Conservation (phyloP, 1,284 basidiomycete genomes). For the Porodaedalea pini region DNA sequence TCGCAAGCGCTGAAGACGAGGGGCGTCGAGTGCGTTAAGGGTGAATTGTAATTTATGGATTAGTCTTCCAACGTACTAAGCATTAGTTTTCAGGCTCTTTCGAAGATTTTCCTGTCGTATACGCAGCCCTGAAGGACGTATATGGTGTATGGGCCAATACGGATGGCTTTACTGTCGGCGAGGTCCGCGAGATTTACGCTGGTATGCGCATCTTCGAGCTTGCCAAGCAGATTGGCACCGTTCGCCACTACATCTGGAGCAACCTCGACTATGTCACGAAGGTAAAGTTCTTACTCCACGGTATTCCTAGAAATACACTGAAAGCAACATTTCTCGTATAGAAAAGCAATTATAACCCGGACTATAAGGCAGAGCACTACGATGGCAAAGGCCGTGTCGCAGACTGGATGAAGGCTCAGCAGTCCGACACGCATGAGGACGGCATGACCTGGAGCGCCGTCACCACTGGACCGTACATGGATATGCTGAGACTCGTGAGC, state of each 20-base stretch:
- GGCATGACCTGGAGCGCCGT: slow-evolving; percentile 41
- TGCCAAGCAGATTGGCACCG: slow-evolving; percentile 37
- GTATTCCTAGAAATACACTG: background rate
- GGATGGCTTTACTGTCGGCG: slow-evolving; percentile 45
- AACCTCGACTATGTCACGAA: slow-evolving; percentile 43
- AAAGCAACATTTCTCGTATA: background rate
- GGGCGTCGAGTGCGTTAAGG: slow-evolving; percentile 44
- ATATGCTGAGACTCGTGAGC: slow-evolving; percentile 40
- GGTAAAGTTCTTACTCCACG: slow-evolving; percentile 27
- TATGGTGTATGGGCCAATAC: slow-evolving; percentile 47
- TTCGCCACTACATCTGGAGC: slow-evolving; percentile 47
- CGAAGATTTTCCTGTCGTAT: slow-evolving; percentile 34
- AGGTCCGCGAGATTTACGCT: slow-evolving; percentile 40
- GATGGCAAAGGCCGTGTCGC: slow-evolving; percentile 44
- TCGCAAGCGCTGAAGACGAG: slow-evolving; percentile 36
- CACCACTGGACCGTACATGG: slow-evolving; percentile 44
- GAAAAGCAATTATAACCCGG: slow-evolving; percentile 27
- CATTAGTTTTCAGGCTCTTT: slow-evolving; percentile 30
- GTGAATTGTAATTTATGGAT: slow-evolving; percentile 28
- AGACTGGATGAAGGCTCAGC: slow-evolving; percentile 42
- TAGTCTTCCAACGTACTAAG: slow-evolving; percentile 18
- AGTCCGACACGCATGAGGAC: slow-evolving; percentile 33
- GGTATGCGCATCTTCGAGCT: slow-evolving; percentile 47
- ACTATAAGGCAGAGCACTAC: slow-evolving; percentile 37
- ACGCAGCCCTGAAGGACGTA: slow-evolving; percentile 36